Conservation (phyloP, 1,284 basidiomycete genomes). For the Melampsora abietis-canadensis region DNA sequence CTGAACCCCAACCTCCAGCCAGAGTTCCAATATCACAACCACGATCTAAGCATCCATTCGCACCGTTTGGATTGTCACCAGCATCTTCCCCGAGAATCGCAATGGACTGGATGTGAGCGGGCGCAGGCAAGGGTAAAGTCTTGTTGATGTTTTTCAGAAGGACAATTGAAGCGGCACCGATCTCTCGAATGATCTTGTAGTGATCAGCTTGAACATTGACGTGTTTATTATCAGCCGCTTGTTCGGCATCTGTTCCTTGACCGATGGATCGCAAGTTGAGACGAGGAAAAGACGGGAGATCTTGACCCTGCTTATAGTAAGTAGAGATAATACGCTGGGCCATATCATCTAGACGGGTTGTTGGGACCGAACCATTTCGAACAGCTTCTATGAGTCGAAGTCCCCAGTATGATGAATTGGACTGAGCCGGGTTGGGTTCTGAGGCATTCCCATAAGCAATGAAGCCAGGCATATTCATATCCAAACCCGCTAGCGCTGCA, state of each 20-base stretch:
- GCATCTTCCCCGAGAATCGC: constrained; percentile 39
- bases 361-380: constrained; percentile 34
- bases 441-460: constrained; percentile 26
- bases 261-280: constrained; percentile 23
- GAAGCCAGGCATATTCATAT: constrained; percentile 43
- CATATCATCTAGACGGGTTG: constrained; percentile 36
- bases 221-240: constrained; percentile 25
- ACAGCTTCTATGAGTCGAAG: constrained; percentile 32
- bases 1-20: constrained; percentile 40
- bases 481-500: constrained; percentile 26
- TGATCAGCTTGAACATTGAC: constrained; percentile 49
- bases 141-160: constrained; percentile 49
- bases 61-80: constrained; percentile 35
- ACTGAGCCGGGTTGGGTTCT: constrained; percentile 34
- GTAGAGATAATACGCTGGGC: constrained; percentile 33
- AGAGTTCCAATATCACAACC: constrained; percentile 36
- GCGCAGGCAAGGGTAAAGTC: constrained; percentile 45
- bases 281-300: constrained; percentile 22
- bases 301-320: constrained; percentile 43
- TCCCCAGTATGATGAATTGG: constrained; percentile 37
- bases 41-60: constrained; percentile 27
- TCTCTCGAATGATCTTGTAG: constrained; percentile 47
- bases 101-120: constrained; percentile 25
- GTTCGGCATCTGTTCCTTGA: constrained; percentile 39
- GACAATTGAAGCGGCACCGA: constrained; percentile 48